These are phyloP conservation scores for Xanthoconium purpureum DNA, from an alignment of 768 basidiomycete species.

Conservation along the genomic window DNA sequence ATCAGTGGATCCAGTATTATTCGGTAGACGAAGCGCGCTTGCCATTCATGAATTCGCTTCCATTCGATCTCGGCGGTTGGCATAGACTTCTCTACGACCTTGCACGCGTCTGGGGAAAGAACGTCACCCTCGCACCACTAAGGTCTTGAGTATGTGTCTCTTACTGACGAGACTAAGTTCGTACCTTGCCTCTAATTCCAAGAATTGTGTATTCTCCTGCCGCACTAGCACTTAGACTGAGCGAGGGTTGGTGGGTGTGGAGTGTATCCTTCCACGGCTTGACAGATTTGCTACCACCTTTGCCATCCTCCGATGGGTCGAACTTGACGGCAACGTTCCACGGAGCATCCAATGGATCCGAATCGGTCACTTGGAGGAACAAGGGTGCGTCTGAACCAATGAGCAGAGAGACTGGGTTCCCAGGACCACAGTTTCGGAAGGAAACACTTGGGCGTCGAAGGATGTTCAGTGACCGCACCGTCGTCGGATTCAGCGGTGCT, in stretches of 20 bases:
- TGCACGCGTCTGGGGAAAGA: conserved; percentile 76
- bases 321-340: conserved; percentile 67
- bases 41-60: conserved; percentile 92
- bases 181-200: conserved; percentile 66
- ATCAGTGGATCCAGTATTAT: conserved; percentile 5
- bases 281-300: conserved; percentile 37
- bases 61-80: conserved; percentile 86
- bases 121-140: conserved; percentile 80
- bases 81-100: conserved; percentile 67
- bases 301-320: conserved; percentile 46
- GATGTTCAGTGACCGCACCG: conserved; percentile 62
- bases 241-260: conserved; percentile 45
- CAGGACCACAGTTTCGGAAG: conserved; percentile 73
- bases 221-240: conserved; percentile 49
- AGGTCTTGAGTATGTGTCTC: conserved; percentile 3
- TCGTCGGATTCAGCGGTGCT: conserved; percentile 40
- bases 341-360: conserved; percentile 62
- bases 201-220: conserved; percentile 79
- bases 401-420: conserved; percentile 64
- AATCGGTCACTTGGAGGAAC: conserved; percentile 48
- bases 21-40: not conserved
- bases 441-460: conserved; percentile 68
- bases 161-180: not conserved
- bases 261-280: conserved; percentile 66
- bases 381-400: conserved; percentile 65